Conservation (phyloP, 2,329 filamentous ascomycete genomes). For the Botrytis tulipae region DNA sequence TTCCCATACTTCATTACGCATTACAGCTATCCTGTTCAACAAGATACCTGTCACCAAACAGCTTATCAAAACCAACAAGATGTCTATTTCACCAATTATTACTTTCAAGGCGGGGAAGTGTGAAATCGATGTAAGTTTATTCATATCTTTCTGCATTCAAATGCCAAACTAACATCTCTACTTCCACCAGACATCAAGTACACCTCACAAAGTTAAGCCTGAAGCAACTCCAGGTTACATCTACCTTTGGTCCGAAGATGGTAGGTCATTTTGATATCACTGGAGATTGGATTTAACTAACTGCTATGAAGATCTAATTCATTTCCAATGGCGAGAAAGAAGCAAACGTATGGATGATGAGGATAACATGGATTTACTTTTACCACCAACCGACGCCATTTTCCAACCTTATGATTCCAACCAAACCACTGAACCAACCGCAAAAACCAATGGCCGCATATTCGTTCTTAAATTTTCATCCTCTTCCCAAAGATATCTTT, state of each 20-base stretch:
- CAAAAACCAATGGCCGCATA: slow-evolving; percentile 81
- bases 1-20: slow-evolving; percentile 13
- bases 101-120: slow-evolving; percentile 96
- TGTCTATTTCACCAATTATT: slow-evolving; percentile 84
- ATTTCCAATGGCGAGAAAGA: slow-evolving; percentile 96
- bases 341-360: slow-evolving; percentile 67
- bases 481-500: slow-evolving; percentile 85
- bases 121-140: slow-evolving; percentile 69
- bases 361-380: slow-evolving; percentile 78
- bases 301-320: slow-evolving; percentile 68
- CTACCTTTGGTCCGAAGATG: slow-evolving; percentile 91
- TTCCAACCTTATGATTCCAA: slow-evolving; percentile 84
- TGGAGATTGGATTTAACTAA: slow-evolving; percentile 2
- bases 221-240: slow-evolving; percentile 77
- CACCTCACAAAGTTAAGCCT: slow-evolving; percentile 71
- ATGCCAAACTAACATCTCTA: slow-evolving; percentile 28
- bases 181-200: slow-evolving; percentile 47
- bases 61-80: slow-evolving; percentile 43
- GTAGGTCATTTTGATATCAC: slow-evolving; percentile 43
- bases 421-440: slow-evolving; percentile 53
- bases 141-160: slow-evolving; percentile 13
- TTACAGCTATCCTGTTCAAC: slow-evolving; percentile 9
- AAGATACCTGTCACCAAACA: slow-evolving; percentile 13
- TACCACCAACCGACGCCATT: slow-evolving; percentile 85
- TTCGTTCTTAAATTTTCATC: slow-evolving; percentile 92